A percentile compares a stretch with the other conserved stretches of the same genome.
These are phyloP conservation scores for Polyporus tsugae DNA, from an alignment of 1,284 basidiomycete species.

Conservation along the genomic window DNA sequence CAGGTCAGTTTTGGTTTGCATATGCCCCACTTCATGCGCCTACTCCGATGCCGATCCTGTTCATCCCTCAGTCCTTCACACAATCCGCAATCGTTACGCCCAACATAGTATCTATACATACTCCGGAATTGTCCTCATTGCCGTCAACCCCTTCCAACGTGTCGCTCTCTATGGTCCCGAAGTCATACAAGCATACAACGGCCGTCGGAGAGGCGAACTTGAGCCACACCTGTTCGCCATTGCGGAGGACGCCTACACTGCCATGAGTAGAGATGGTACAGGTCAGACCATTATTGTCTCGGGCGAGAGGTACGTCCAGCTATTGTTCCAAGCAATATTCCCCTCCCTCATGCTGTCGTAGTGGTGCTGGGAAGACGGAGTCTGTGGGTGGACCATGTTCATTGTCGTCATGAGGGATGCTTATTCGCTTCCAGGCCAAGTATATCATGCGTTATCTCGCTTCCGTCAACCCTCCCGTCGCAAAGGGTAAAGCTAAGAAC, in stretches of 20 bases:
- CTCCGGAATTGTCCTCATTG: constrained; percentile 97
- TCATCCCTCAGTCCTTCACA: constrained; percentile 82
- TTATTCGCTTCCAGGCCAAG: constrained; percentile 74
- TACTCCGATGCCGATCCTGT: not conserved
- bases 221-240: constrained; percentile 99
- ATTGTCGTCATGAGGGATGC: constrained; percentile 1
- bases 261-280: constrained; percentile 93
- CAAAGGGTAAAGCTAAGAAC: constrained; percentile 67
- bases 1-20: constrained; percentile 63
- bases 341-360: constrained; percentile 45
- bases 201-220: constrained; percentile 90
- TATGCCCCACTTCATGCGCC: not conserved
- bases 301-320: constrained; percentile 84
- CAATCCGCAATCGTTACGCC: constrained; percentile 96
- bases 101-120: constrained; percentile 99
- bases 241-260: constrained; percentile 98
- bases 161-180: constrained; percentile 94
- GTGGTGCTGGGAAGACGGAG: constrained; percentile 99
- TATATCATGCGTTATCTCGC: constrained; percentile 99
- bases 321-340: constrained; percentile 23
- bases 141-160: constrained; percentile 97
- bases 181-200: constrained; percentile 97
- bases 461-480: constrained; percentile 90
- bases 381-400: constrained; percentile 64
- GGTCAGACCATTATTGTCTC: constrained; percentile 99